These are phyloP conservation scores for Boletus calvinii DNA, from an alignment of 1,284 basidiomycete species.

Conservation along the genomic window DNA sequence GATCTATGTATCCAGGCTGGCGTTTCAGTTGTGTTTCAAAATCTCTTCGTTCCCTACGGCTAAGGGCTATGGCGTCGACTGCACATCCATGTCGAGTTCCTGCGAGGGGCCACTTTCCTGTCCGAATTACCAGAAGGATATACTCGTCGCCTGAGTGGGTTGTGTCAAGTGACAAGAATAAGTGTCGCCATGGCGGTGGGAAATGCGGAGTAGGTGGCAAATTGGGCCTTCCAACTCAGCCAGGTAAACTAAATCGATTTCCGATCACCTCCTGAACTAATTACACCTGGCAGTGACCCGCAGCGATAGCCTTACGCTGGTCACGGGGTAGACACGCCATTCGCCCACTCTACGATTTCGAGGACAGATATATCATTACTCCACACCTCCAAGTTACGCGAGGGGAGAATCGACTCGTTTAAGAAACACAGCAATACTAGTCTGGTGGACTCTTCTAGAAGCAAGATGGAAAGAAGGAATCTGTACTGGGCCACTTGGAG, in stretches of 20 bases:
- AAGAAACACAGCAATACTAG: neutral
- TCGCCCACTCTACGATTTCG: neutral
- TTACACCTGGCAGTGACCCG: neutral
- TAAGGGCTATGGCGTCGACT: neutral
- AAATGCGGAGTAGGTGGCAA: too few relatives aligned
- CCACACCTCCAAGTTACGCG: neutral
- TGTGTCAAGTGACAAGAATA: neutral
- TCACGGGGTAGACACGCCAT: neutral
- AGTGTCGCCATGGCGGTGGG: neutral
- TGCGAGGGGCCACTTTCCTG: neutral
- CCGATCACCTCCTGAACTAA: too few relatives aligned
- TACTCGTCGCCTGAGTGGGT: neutral
- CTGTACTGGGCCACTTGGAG: too few relatives aligned
- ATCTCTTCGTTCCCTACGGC: too few relatives aligned
- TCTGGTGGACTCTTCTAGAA: neutral
- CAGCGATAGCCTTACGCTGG: neutral
- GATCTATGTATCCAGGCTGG: neutral
- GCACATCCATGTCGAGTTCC: neutral
- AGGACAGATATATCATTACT: neutral
- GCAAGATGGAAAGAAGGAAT: neutral
- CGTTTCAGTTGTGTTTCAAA: neutral
- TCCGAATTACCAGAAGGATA: neutral
- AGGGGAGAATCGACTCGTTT: neutral
- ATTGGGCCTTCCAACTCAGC: too few relatives aligned
- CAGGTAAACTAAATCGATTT: too few relatives aligned